Evolutionary conservation across 495 filamentous ascomycete genomes (phyloP).

Genomic region (Evernia prunastri): DNA sequence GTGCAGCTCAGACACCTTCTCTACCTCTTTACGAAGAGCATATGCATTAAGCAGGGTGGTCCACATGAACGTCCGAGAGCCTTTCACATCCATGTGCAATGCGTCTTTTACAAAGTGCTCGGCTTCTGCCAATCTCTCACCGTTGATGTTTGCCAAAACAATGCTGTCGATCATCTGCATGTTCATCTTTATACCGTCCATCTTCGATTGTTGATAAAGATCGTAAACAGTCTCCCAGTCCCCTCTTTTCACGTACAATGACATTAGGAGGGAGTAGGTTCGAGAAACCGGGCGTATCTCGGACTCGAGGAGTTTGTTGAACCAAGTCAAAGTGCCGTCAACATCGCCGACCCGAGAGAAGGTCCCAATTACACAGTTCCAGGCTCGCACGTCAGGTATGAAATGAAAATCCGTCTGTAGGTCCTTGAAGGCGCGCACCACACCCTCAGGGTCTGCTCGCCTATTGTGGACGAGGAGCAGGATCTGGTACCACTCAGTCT

Average conservation of each 20-base stretch:
- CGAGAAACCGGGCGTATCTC: constrained; percentile 46
- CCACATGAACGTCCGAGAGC: constrained; percentile 60
- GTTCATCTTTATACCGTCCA: constrained; percentile 36
- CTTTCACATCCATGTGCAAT: constrained; percentile 35
- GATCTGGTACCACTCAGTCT: constrained; percentile 36
- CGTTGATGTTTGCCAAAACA: constrained; percentile 63
- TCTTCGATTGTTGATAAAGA: constrained; percentile 52
- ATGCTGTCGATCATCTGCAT: constrained; percentile 55
- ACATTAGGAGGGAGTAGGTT: constrained; percentile 67
- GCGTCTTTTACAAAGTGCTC: constrained; percentile 51
- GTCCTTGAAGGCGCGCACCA: constrained; percentile 52
- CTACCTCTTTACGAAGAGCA: constrained; percentile 58
- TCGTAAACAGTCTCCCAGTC: constrained; percentile 62
- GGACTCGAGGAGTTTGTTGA: constrained; percentile 47
- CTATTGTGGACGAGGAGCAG: constrained; percentile 62
- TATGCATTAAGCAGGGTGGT: constrained; percentile 66
- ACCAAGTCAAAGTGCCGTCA: constrained; percentile 52
- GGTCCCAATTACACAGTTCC: constrained; percentile 74
- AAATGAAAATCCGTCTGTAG: constrained; percentile 49
- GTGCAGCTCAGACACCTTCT: constrained; percentile 52
- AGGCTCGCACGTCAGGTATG: constrained; percentile 48
- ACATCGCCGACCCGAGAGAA: constrained; percentile 59
- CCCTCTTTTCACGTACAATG: constrained; percentile 61
- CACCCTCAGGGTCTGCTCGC: constrained; percentile 52
- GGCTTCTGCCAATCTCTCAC: constrained; percentile 51